phyloP scores from a whole-genome alignment of 2,329 filamentous ascomycete species.

The Claviceps cyperi region DNA sequence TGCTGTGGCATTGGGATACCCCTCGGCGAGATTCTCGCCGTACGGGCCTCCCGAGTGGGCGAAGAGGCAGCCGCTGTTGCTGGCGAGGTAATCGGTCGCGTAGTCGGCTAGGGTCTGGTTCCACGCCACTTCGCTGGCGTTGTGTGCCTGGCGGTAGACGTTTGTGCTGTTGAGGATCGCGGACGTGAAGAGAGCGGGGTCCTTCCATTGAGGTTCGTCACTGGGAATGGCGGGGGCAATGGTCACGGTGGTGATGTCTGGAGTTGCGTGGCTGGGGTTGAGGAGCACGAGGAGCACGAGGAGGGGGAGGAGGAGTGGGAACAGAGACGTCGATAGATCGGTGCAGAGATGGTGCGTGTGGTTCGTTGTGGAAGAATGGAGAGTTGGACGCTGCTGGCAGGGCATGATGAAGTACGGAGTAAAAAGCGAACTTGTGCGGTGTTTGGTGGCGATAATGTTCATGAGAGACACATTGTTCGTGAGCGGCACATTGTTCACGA shows the following conservation, averaged over 20 bases:
- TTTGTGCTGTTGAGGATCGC: conserved; percentile 55
- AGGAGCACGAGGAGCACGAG: neutral
- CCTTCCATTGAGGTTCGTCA: conserved; percentile 4
- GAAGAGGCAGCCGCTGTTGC: conserved; percentile 28
- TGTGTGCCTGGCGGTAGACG: conserved; percentile 47
- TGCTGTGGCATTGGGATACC: neutral
- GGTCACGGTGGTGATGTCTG: conserved; percentile 1
- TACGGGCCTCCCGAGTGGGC: conserved; percentile 46
- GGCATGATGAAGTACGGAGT: no score
- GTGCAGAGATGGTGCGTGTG: neutral
- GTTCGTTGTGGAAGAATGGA: neutral
- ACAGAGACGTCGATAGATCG: neutral
- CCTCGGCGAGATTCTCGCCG: conserved; percentile 6
- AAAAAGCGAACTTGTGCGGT: no score
- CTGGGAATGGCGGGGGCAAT: neutral
- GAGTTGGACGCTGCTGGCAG: neutral
- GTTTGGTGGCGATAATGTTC: no score
- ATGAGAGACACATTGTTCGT: no score
- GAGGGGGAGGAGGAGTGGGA: neutral
- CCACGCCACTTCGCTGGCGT: conserved; percentile 45
- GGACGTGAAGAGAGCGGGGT: conserved; percentile 23
- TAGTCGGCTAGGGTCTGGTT: conserved; percentile 47
- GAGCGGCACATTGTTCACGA: no score
- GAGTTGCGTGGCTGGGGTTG: neutral
- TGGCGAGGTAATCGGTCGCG: conserved; percentile 33